These are phyloP conservation scores for Asterochloris erici DNA, from an alignment of 139 green algal species.

Conservation along the genomic window DNA sequence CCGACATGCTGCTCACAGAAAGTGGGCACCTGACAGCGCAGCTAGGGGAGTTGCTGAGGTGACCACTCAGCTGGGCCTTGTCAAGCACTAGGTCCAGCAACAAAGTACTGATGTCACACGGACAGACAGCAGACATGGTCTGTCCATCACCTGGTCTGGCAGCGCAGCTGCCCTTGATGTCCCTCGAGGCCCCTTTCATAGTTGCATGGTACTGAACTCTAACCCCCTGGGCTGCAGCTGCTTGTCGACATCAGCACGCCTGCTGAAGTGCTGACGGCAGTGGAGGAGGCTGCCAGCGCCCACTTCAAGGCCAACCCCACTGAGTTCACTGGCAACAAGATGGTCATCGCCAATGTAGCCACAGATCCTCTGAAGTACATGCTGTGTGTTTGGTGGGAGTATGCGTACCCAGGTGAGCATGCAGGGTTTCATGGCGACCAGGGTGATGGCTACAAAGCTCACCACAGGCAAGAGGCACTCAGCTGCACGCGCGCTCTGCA, in stretches of 20 bases:
- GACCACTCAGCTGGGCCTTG: too few relatives aligned
- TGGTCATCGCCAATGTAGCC: conserved; percentile 23
- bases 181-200: not conserved
- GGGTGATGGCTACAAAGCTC: not conserved
- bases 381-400: conserved; percentile 27
- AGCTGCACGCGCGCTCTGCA: conserved; percentile 5
- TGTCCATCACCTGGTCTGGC: too few relatives aligned
- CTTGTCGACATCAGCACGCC: conserved; percentile 28
- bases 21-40: too few relatives aligned
- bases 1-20: too few relatives aligned
- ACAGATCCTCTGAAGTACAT: conserved; percentile 28
- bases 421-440: not conserved
- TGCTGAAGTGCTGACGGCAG: conserved; percentile 12
- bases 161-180: not conserved
- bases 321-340: conserved; percentile 20
- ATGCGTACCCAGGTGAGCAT: conserved; percentile 16
- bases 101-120: too few relatives aligned
- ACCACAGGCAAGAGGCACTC: not conserved
- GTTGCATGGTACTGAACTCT: not conserved
- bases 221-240: conserved; percentile 4
- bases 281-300: conserved; percentile 13
- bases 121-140: too few relatives aligned
- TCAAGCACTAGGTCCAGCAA: too few relatives aligned
- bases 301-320: conserved; percentile 19
- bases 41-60: too few relatives aligned